Base-by-base conservation (phyloP, 2,329 filamentous ascomycete species). In the Fonsecaea pugnacius region DNA sequence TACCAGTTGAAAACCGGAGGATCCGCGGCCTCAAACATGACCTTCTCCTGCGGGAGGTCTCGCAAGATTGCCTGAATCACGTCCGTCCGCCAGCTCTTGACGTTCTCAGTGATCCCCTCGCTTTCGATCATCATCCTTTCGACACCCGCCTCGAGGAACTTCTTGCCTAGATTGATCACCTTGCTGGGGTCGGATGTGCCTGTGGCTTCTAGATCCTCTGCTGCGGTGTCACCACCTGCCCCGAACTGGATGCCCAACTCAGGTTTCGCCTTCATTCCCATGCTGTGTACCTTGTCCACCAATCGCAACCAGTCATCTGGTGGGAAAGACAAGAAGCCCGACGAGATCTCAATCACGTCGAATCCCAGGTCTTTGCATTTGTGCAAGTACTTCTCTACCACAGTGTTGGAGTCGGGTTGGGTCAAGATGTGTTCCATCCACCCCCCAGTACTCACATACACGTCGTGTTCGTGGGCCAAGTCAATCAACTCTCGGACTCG, bases 21-120 rank as follows among this genome's bases (percentile, higher is more conserved):
- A 54, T 86, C 83, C 1, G 83, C 84, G 4, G 83, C 83, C 72
- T 86, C 83, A 69, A 86, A 85, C 83, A 86, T 86, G 62, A 85
- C 81, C 21, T 78, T 81, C 65, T 85, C 83, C 10, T 74, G 66
- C 0, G 82, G 82, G 21, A 85, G 62, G 54, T 84, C 82, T 58
- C 79, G 78, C 73, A 85, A 75, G 50, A 85, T 83, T 32, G 73
- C 72, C 46, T 82, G 82, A 16, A 85, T 83, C 2, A 85, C 82
- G 68, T 85, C 83, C 2, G 82, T 85, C 62, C 82, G 75, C 84
- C 84, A 85, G 8, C 73, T 76, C 58, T 73, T 75, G 6, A 85
- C 82, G 58, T 85, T 85, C 75, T 85, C 83, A 0, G 83, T 85
- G 67, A 86, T 85, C 0, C 83, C 83, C 73, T 85, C 83, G n/a